Evolutionary conservation across 2,329 filamentous ascomycete genomes (phyloP), one percentile per base, ranked within the genome.

Genomic region (Biscogniauxia mediterranea): DNA sequence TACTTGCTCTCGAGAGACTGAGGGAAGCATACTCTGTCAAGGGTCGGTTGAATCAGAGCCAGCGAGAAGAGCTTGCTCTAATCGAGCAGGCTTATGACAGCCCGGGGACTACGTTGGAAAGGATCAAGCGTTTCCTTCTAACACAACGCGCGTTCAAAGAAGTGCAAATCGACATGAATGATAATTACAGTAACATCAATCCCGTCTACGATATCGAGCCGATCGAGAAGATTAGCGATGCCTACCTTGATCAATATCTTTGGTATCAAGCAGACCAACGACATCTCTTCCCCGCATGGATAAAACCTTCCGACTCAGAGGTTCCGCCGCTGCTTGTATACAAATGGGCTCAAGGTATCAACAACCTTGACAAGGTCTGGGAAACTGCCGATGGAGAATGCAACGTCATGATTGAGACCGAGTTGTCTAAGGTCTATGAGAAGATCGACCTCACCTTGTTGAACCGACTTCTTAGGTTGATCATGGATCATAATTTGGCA

Each of bases 321-420:
- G 95, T 99, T 0, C 95, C 96, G 2, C 95, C 95, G 25, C 81
- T 99, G 17, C 80, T 99, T 62, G 91, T 92, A 0, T 99, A 99
- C 83, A 99, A 99, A 77, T 99, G 96, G 96, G 93, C 95, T 1
- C 96, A 99, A 75, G 95, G 95, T 56, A 98, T 99, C 82, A 99
- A 99, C 82, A 99, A 99, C 73, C 81, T 99, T 54, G 91, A 93
- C 70, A 91, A 92, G 67, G 93, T 99, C 26, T 99, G 95, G 95
- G 91, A 96, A 71, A 91, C 91, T 20, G 87, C 92, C 52, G 90
- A 98, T 70, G 95, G 95, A 65, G 93, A 99, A 76, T 98, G 94
- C 77, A 97, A 97, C 69, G 95, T 99, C 64, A 93, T 99, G 89
- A 93, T 99, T 56, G 95, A 99, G 80, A 99, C 96, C 0, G 91